Base-by-base conservation (phyloP, 768 basidiomycete genomes). In the Tricholoma sp. region DNA sequence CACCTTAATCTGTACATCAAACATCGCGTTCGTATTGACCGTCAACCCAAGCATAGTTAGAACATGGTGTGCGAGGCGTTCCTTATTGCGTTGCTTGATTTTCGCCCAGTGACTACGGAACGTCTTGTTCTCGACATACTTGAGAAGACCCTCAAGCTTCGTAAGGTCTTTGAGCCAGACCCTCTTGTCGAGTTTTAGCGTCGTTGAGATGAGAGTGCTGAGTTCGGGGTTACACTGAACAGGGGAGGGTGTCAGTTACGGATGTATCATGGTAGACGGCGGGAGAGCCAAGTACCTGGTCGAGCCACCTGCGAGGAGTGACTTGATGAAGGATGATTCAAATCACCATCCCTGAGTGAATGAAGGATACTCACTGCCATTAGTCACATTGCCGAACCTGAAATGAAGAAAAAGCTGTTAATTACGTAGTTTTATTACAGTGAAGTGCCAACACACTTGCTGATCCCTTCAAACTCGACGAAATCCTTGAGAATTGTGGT, bases 221-320 rank as follows among this genome's bases (percentile, higher is more conserved):
- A 98, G 82, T 47, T 82, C 78, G 8, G 94, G 93, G 76, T 99
- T 99, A 79, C 94, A 95, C 83, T 87, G 74, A 22, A 39, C 39
- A 54, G 19, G 8, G 21, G 21, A 11, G 9, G 22, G 29, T 50
- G 50, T n/a, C n/a, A 35, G 29, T 6, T 31, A 31, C 27, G 3
- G 27, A n/a, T 31, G 29, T 11, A 9, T 29, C 31, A 32, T 9
- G 31, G 8, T 12, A 46, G 19, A 46, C 2, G 12, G 21, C 46
- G 7, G 21, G 16, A n/a, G 14, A 6, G 35, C 29, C 12, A 60
- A 62, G 5, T 56, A 82, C 82, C 69, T 89, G 89, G 63, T 93
- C 88, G 51, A 95, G 83, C 92, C 91, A 97, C 61, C 96, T 84
- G 61, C 96, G 89, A 50, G 91, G 93, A 19, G 94, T 97, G 61